Conservation (phyloP, 2,329 filamentous ascomycete species). For the Pseudogymnoascus sp. region DNA sequence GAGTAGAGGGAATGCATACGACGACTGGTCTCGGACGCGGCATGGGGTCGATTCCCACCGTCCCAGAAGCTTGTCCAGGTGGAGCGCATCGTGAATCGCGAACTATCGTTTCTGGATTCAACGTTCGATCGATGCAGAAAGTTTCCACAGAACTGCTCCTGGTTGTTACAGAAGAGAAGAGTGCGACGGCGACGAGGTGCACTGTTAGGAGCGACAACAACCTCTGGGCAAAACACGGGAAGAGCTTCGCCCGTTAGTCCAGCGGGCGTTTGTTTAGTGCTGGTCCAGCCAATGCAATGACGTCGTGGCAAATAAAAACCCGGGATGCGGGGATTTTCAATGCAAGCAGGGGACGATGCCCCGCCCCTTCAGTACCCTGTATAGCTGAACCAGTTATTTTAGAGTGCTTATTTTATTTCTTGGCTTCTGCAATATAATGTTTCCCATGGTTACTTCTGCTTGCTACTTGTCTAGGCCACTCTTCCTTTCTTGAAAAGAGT, state of each 20-base stretch:
- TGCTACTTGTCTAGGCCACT: background rate
- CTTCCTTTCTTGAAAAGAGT: background rate
- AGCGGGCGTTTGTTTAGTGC: background rate
- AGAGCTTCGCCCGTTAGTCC: background rate
- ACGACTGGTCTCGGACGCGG: background rate
- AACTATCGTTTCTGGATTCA: background rate
- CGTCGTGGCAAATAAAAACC: background rate
- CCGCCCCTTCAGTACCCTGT: background rate
- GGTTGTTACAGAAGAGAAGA: background rate
- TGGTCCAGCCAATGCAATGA: background rate
- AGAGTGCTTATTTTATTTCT: slow-evolving; percentile 1
- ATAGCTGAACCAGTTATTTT: background rate
- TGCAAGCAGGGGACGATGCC: background rate
- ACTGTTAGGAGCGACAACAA: background rate
- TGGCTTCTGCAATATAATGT: slow-evolving; percentile 1
- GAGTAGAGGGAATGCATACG: background rate
- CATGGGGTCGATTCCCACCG: background rate
- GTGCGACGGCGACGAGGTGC: background rate
- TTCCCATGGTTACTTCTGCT: background rate
- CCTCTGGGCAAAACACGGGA: background rate
- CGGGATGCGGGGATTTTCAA: background rate
- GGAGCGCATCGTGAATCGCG: background rate
- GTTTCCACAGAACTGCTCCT: background rate
- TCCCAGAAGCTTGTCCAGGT: background rate
- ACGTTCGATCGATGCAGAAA: background rate